These are phyloP conservation scores for Dunaliella primolecta DNA, from an alignment of 139 green algal genomes.

Conservation along the genomic window DNA sequence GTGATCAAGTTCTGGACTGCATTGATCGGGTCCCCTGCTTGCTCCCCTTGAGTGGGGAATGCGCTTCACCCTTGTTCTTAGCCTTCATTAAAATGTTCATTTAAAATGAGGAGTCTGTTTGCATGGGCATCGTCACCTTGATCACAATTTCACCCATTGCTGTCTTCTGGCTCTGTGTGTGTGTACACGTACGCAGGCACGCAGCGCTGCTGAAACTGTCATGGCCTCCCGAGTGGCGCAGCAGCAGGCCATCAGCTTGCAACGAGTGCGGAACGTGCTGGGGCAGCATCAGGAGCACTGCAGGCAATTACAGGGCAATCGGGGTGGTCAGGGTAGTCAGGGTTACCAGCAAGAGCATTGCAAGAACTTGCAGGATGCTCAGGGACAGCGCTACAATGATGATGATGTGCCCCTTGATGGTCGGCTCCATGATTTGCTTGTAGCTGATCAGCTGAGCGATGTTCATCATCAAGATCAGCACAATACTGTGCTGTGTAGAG, in stretches of 20 bases:
- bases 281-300: not conserved
- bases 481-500: not conserved
- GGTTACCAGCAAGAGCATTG: not conserved
- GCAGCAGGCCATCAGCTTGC: not conserved
- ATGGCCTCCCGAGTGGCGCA: not conserved
- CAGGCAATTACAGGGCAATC: not conserved
- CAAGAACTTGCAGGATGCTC: not conserved
- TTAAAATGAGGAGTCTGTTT: no score
- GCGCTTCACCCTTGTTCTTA: no score
- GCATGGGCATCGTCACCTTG: not conserved
- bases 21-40: no score
- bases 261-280: conserved; percentile 7
- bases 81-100: no score
- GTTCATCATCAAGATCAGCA: not conserved
- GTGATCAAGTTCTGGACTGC: not conserved
- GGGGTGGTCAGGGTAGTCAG: not conserved
- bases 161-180: not conserved
- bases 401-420: not conserved
- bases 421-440: not conserved
- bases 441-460: not conserved
- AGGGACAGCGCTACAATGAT: not conserved
- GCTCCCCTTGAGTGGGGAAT: no score
- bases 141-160: not conserved
- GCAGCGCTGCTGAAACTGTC: not conserved
- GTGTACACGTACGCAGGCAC: not conserved